Percentiles rank a stretch among this genome's conserved stretches.
Conservation (phyloP, 805 yeast genomes). For the Candida krabiensis region DNA sequence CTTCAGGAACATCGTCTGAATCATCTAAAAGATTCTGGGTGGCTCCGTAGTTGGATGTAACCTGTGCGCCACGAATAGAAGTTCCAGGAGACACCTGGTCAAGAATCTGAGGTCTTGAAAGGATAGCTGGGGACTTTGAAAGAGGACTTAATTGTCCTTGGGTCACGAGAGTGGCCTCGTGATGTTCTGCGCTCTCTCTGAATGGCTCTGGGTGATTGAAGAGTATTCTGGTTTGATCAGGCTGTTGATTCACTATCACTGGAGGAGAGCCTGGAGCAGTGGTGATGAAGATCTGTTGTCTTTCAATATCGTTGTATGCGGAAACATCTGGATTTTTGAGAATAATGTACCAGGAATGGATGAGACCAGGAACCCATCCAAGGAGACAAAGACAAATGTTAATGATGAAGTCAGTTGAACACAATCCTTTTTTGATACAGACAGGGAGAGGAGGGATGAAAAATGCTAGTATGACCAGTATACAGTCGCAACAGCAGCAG, state of each 20-base stretch:
- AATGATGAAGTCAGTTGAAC: conserved; percentile 67
- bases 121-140: conserved; percentile 12
- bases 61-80: background rate
- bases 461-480: conserved; percentile 67
- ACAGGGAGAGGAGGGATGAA: conserved; percentile 82
- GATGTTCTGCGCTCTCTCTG: conserved; percentile 12
- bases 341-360: conserved; percentile 69
- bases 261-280: conserved; percentile 23
- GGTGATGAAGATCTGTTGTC: conserved; percentile 30
- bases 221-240: conserved; percentile 25
- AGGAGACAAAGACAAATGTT: conserved; percentile 61
- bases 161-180: conserved; percentile 2
- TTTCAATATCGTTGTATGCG: conserved; percentile 23
- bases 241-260: conserved; percentile 24
- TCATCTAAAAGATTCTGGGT: conserved; percentile 4
- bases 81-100: background rate
- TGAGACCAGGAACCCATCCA: conserved; percentile 69
- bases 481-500: conserved; percentile 52
- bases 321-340: conserved; percentile 45
- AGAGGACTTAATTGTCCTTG: conserved; percentile 27
- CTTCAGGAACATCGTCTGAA: conserved; percentile 17
- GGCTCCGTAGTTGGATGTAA: conserved; percentile 17
- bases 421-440: conserved; percentile 66
- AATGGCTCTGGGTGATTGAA: conserved; percentile 36
- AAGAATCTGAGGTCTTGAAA: background rate